A percentile compares a stretch with the other conserved stretches of the same genome.
Conservation (phyloP, 331 rosid genomes). For the Stylosanthes scabra region DNA sequence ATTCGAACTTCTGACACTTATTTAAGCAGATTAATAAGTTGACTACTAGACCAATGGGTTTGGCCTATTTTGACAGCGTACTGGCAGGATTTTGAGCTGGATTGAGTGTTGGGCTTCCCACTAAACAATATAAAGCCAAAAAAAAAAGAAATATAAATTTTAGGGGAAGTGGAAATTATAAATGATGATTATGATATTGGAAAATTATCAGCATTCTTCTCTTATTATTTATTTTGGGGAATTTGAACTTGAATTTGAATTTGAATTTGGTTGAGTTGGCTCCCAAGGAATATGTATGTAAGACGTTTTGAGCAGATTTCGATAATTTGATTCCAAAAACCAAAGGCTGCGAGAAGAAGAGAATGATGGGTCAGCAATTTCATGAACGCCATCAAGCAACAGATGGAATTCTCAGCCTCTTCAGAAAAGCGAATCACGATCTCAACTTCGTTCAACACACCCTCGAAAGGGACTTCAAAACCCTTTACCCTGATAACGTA, state of each 20-base stretch:
- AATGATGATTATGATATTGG: too few relatives aligned
- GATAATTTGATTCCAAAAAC: background rate
- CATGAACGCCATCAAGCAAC: slow-evolving; percentile 66
- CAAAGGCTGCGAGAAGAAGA: background rate
- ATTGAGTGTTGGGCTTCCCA: too few relatives aligned
- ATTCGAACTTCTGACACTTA: too few relatives aligned
- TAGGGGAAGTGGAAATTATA: too few relatives aligned
- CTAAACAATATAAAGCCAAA: too few relatives aligned
- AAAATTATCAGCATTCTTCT: too few relatives aligned
- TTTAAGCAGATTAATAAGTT: too few relatives aligned
- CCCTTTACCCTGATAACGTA: slow-evolving; percentile 75
- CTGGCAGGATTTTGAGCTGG: too few relatives aligned
- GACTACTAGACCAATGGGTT: too few relatives aligned
- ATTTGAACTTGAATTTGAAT: background rate
- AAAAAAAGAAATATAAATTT: too few relatives aligned
- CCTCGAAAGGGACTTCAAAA: slow-evolving; percentile 88
- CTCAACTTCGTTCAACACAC: slow-evolving; percentile 70
- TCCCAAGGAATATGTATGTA: background rate
- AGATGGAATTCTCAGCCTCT: slow-evolving; percentile 67
- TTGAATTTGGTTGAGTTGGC: background rate
- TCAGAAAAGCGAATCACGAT: slow-evolving; percentile 84
- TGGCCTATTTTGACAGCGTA: too few relatives aligned
- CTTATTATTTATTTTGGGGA: background rate
- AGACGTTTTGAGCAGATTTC: too few relatives aligned
- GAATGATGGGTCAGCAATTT: slow-evolving; percentile 51